Evolutionary conservation across 148 eudicot genomes (phyloP).

Genomic region (Simmondsia chinensis): DNA sequence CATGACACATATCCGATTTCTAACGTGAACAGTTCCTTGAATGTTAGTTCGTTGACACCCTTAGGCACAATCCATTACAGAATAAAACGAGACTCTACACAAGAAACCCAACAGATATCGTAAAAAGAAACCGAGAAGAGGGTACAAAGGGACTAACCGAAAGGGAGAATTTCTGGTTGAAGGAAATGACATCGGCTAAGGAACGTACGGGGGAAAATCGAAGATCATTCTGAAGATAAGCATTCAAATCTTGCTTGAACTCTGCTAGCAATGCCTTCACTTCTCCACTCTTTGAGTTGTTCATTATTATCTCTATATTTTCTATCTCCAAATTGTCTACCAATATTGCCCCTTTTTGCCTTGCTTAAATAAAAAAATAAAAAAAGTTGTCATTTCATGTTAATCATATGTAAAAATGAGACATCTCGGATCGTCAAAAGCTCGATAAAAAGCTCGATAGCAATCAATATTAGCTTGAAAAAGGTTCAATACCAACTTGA

Average conservation of each 20-base stretch:
- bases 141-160: slow-evolving; percentile 7
- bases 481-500: too few species aligned
- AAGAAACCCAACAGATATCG: too few species aligned
- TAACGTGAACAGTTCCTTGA: too few species aligned
- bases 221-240: slow-evolving; percentile 22
- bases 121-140: not conserved
- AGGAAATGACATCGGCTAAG: slow-evolving; percentile 24
- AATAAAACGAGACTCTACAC: too few species aligned
- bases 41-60: too few species aligned
- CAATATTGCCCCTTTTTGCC: slow-evolving; percentile 24
- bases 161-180: slow-evolving; percentile 19
- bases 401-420: too few species aligned
- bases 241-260: slow-evolving; percentile 26
- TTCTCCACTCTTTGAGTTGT: slow-evolving; percentile 19
- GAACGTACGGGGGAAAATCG: slow-evolving; percentile 24
- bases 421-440: too few species aligned
- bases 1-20: too few species aligned
- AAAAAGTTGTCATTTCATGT: slow-evolving; percentile 23
- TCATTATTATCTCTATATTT: slow-evolving; percentile 10
- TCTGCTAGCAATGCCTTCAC: slow-evolving; percentile 13
- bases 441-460: too few species aligned
- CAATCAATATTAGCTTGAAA: too few species aligned
- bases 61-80: too few species aligned
- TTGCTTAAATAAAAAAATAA: not conserved
- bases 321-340: slow-evolving; percentile 27